Evolutionary conservation across 2,329 filamentous ascomycete species (phyloP), one percentile per base, ranked within the genome.

Genomic region (Penicillium griseofulvum): DNA sequence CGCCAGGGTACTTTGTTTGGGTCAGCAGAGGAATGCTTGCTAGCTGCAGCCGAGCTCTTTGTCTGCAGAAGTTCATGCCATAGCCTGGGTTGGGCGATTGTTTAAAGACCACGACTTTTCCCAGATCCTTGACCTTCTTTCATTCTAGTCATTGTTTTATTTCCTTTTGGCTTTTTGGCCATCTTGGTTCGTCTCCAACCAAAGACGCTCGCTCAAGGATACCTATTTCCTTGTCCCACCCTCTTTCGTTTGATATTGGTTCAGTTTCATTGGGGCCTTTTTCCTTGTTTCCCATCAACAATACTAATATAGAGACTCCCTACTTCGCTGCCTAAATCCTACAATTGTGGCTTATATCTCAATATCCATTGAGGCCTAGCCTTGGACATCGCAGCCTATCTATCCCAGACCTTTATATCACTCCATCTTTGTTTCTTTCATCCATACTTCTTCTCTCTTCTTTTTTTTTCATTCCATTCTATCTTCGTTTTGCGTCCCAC

Each of bases 161-260:
- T 61, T 64, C 47, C 65, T 52, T 68, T 63, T 59, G 63, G 62
- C 58, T 60, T 52, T 62, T 54, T 49, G 19, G 49, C 56, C 44
- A 54, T 60, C 55, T 62, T 65, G 61, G 64, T 66, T 68, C 68
- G 61, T 64, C 69, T 43, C 47, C 49, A 51, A 38, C 49, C 47
- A 55, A 59, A 60, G 55, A 73, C 72, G 73, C 71, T 78, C 78
- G 75, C 75, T 80, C 76, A 71, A 72, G 49, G 51, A 39, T 47
- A 46, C 31, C 44, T 19, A 57, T 50, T 59, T 55, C 22, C 52
- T 53, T 61, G 31, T 60, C 42, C 49, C 45, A 17, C 43, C 41
- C 43, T 48, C 41, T 49, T 42, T 57, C 52, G 28, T 53, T 58
- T 22, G 37, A 44, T 49, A 22, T 42, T 34, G 39, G 24, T 14